These are phyloP conservation scores for Anisodus tanguticus DNA, from an alignment of 257 asterid species.

Conservation along the genomic window DNA sequence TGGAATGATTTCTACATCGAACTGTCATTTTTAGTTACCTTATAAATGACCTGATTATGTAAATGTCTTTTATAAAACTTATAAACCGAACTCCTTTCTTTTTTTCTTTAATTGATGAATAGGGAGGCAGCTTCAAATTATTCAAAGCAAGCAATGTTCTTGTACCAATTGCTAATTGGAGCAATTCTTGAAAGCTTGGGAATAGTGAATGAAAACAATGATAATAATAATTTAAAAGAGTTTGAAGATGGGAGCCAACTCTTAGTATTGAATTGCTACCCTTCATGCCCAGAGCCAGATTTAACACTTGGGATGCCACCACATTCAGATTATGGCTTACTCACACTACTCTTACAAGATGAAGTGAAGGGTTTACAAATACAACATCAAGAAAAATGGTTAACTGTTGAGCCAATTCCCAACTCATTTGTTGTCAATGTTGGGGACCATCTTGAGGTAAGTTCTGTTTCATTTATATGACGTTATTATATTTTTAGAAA, in stretches of 20 bases:
- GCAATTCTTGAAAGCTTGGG: constrained; percentile 52
- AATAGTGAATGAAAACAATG: constrained; percentile 6
- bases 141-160: constrained; percentile 31
- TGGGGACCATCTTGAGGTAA: constrained; percentile 52
- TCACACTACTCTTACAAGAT: constrained; percentile 49
- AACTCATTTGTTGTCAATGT: constrained; percentile 48
- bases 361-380: constrained; percentile 47
- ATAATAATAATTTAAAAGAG: constrained; percentile 20
- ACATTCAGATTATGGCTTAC: constrained; percentile 48
- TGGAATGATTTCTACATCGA: too few species aligned
- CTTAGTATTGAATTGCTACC: constrained; percentile 45
- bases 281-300: constrained; percentile 48
- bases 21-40: too few species aligned
- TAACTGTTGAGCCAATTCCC: constrained; percentile 41
- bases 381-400: constrained; percentile 43
- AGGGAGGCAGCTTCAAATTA: constrained; percentile 38
- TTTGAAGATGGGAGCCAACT: constrained; percentile 46
- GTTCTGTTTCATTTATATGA: background rate
- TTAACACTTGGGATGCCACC: constrained; percentile 54
- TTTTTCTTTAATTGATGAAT: background rate
- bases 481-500: accelerated
- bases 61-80: too few species aligned
- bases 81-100: background rate
- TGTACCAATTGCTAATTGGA: constrained; percentile 35
- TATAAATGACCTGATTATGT: too few species aligned